Evolutionary conservation across 768 basidiomycete species (phyloP).

Genomic region (Macrolepiota dolichaula): DNA sequence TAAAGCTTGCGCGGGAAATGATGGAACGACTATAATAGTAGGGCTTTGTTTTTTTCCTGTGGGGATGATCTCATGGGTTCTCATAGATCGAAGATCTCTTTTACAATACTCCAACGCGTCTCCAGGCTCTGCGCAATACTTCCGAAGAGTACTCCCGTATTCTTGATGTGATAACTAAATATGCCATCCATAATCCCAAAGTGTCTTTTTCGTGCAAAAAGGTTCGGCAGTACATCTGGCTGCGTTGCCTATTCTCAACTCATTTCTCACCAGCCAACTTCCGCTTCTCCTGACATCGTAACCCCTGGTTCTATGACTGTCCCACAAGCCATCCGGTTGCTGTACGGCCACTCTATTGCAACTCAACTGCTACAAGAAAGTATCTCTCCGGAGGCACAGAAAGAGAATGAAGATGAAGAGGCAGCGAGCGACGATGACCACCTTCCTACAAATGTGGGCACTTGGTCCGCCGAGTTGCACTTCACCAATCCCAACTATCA

Average conservation of each 20-base stretch:
- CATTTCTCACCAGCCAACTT: constrained; percentile 52
- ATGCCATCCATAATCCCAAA: constrained; percentile 90
- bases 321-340: constrained; percentile 66
- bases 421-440: constrained; percentile 25
- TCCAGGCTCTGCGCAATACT: constrained; percentile 76
- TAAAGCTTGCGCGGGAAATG: constrained; percentile 89
- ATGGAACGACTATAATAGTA: constrained; percentile 88
- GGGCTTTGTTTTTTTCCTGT: constrained; percentile 18
- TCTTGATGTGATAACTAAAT: constrained; percentile 87
- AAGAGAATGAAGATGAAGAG: constrained; percentile 26
- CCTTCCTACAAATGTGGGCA: constrained; percentile 27
- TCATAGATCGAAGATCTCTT: constrained; percentile 91
- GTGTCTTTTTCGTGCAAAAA: constrained; percentile 92
- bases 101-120: constrained; percentile 86
- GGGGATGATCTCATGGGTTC: constrained; percentile 1
- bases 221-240: constrained; percentile 33
- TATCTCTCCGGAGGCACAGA: constrained; percentile 30
- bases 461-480: constrained; percentile 72
- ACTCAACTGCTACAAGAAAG: constrained; percentile 63
- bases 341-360: constrained; percentile 80
- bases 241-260: neutral
- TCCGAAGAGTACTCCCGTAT: constrained; percentile 93
- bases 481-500: constrained; percentile 89
- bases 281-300: constrained; percentile 73
- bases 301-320: constrained; percentile 69